Percentiles rank a stretch among this genome's conserved stretches.
phyloP scores from a whole-genome alignment of 129 eudicot species.

The Flaveria trinervia region DNA sequence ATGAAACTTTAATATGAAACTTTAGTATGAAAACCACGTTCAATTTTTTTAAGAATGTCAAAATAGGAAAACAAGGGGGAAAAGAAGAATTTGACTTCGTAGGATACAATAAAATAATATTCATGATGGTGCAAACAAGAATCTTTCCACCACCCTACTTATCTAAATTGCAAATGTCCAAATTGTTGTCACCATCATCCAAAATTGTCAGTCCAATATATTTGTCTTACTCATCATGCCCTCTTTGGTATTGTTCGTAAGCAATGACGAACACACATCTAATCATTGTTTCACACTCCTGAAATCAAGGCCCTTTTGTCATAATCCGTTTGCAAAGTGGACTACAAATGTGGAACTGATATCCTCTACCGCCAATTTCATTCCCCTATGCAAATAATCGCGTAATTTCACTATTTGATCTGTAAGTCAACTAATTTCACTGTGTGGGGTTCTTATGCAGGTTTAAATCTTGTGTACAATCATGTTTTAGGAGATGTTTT shows the following conservation, averaged over 20 bases:
- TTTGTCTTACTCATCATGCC: slow-evolving; percentile 21
- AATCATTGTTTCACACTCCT: slow-evolving; percentile 14
- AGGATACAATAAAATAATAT: too few relatives aligned
- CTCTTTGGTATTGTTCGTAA: slow-evolving; percentile 28
- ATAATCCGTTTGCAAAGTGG: background rate
- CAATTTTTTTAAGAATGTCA: too few relatives aligned
- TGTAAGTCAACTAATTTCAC: slow-evolving; percentile 20
- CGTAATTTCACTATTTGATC: slow-evolving; percentile 15
- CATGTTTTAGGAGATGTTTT: too few relatives aligned
- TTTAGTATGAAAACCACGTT: too few relatives aligned
- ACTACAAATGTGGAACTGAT: too few relatives aligned
- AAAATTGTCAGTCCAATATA: background rate
- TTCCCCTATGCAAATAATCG: slow-evolving; percentile 13
- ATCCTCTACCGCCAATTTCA: too few relatives aligned
- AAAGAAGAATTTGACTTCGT: too few relatives aligned
- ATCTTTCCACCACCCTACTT: background rate
- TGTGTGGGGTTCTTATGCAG: background rate
- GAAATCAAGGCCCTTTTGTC: background rate
- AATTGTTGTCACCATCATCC: background rate
- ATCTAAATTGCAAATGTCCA: background rate
- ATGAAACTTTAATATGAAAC: too few relatives aligned
- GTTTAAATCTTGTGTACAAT: background rate
- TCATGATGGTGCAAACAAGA: background rate
- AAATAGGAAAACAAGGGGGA: too few relatives aligned
- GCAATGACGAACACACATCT: slow-evolving; percentile 34